A percentile compares a stretch with the other conserved stretches of the same genome.
phyloP scores from a whole-genome alignment of 169 alveolate species.

The Perkinsus olseni region DNA sequence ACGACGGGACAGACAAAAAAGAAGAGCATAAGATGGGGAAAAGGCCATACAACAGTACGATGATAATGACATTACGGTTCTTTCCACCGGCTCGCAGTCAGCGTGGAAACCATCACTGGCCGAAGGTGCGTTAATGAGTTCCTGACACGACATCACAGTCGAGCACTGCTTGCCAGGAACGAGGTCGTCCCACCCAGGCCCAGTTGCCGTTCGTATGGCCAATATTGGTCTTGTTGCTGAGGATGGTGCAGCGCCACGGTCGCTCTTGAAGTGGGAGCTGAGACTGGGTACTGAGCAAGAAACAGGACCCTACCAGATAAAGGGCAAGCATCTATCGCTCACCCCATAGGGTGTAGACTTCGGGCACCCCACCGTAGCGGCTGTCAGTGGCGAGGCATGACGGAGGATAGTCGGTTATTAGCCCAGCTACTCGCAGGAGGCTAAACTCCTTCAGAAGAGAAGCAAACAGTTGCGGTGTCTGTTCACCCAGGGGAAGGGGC shows the following conservation, averaged over 20 bases:
- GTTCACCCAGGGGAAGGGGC: no score
- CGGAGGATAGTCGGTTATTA: background rate
- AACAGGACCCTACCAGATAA: background rate
- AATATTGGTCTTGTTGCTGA: background rate
- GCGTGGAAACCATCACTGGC: background rate
- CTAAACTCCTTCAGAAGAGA: background rate
- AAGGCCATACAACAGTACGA: background rate
- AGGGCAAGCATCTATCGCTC: background rate
- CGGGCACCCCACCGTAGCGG: background rate
- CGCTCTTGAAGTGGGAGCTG: background rate
- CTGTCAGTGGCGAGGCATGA: background rate
- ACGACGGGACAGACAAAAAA: background rate
- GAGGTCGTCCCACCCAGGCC: background rate
- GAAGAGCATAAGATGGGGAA: background rate
- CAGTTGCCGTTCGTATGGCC: background rate
- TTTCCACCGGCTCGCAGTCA: no score
- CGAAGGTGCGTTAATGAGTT: background rate
- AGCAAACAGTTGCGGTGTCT: background rate
- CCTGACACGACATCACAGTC: background rate
- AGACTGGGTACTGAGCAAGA: background rate
- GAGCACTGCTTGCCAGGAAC: background rate
- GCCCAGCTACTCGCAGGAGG: background rate
- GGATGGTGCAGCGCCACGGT: background rate
- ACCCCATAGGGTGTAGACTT: background rate
- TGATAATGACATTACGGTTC: background rate